phyloP scores from a whole-genome alignment of 2,329 filamentous ascomycete species.

The Ascochyta rabiei region DNA sequence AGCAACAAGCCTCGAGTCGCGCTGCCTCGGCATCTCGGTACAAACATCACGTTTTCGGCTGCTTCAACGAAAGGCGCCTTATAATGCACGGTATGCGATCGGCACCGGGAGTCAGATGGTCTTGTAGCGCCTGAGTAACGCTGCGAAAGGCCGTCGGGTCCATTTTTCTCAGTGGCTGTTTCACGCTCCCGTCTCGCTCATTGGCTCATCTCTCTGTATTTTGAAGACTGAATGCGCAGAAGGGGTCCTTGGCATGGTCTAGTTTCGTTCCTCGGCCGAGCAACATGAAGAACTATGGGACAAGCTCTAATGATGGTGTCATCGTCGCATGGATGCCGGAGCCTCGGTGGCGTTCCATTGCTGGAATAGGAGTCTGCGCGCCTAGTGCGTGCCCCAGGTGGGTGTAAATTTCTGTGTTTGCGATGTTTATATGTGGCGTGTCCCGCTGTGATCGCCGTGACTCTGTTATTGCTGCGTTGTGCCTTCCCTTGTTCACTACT shows the following conservation, averaged over 20 bases:
- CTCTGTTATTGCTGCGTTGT: slow-evolving; percentile 1
- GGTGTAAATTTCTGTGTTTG: slow-evolving; percentile 4
- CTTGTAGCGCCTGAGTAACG: slow-evolving; percentile 11
- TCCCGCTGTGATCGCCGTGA: slow-evolving; percentile 12
- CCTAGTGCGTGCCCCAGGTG: background rate
- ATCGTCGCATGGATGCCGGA: slow-evolving; percentile 8
- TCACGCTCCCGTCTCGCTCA: background rate
- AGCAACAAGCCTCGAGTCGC: background rate
- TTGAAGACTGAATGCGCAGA: background rate
- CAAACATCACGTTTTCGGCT: background rate
- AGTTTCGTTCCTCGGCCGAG: slow-evolving; percentile 13
- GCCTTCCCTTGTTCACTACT: slow-evolving; percentile 7
- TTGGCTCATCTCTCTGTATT: background rate
- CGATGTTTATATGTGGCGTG: slow-evolving; percentile 18
- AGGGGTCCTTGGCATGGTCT: background rate
- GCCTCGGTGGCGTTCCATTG: background rate
- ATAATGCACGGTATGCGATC: slow-evolving; percentile 8
- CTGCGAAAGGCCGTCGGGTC: background rate
- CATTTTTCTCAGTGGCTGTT: slow-evolving; percentile 13
- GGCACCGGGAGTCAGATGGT: slow-evolving; percentile 3
- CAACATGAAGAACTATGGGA: slow-evolving; percentile 9
- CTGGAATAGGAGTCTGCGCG: slow-evolving; percentile 13
- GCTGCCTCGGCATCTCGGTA: slow-evolving; percentile 16
- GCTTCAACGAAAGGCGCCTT: slow-evolving; percentile 2
- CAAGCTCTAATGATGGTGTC: slow-evolving; percentile 15